Base-by-base conservation (phyloP, 805 yeast genomes). In the Ogataea nakhonphanomensis region DNA sequence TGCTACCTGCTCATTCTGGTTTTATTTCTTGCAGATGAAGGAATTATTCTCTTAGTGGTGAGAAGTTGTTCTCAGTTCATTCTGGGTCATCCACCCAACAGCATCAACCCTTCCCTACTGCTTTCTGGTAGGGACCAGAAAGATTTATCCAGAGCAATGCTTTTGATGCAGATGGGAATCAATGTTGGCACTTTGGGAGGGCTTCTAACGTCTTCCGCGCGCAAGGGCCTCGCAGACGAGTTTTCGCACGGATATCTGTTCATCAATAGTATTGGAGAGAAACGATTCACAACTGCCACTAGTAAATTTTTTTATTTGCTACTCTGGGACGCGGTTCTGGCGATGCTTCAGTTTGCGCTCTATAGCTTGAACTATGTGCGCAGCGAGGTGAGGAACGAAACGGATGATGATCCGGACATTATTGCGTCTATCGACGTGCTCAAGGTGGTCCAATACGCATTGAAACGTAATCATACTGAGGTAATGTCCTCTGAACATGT, bases 211-310 rank as follows among this genome's bases (percentile, higher is more conserved):
- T 59, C 61, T 8, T 62, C 67, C 7, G 50, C 64, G 7, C 56
- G 55, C 10, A 34, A 35, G n/a, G 47, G 33, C 2, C 20, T 43
- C 29, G 57, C 53, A 21, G 50, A 51, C 15, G 53, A 58, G 1
- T 58, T 58, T 26, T 54, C 56, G 1, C 58, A 66, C 46, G 76
- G 77, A 1, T 51, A 63, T n/a, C 42, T 67, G 13, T 50, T 67
- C 3, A 35, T 74, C 20, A 74, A 72, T 44, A 48, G 74, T 13
- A 67, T 75, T 15, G 82, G 82, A 0, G 80, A 76, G 34, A 21
- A 42, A 8, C 41, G 45, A 30, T 59, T 55, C 37, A 17, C 30
- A 2, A 41, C 46, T 48, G 23, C 52, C 58, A 25, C 71, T 64
- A 8, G 25, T 17, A 42, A 55, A 54, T 37, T 55, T 44, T 26